Evolutionary conservation across 148 eudicot species (phyloP).

Genomic region (Chenopodium formosanum): DNA sequence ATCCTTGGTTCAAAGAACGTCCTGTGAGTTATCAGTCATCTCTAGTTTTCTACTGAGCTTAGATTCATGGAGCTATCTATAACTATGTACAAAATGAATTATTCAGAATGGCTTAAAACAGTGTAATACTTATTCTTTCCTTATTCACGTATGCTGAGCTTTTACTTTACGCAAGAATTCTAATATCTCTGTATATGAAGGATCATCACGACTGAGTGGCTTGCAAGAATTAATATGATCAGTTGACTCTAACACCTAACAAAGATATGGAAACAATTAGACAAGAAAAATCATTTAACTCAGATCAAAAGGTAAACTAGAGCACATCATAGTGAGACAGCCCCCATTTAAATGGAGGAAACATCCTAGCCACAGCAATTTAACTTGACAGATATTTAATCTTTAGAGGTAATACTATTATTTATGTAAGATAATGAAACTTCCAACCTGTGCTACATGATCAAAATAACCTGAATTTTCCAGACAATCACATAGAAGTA

Average conservation of each 20-base stretch:
- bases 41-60: not conserved
- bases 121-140: not conserved
- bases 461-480: too few relatives aligned
- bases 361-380: not conserved
- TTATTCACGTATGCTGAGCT: conserved; percentile 32
- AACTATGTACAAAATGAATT: conserved; percentile 8
- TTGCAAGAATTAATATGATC: conserved; percentile 99
- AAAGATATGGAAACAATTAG: not conserved
- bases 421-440: not conserved
- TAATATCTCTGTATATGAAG: conserved; percentile 74
- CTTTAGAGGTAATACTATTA: not conserved
- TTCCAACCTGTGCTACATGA: not conserved
- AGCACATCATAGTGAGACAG: not conserved
- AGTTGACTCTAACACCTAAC: conserved; percentile 89
- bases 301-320: not conserved
- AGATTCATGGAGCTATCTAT: not conserved
- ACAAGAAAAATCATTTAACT: not conserved
- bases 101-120: not conserved
- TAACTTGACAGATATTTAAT: not conserved
- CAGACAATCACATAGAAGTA: not conserved
- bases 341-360: not conserved
- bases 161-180: conserved; percentile 77
- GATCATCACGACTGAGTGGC: conserved; percentile 78
- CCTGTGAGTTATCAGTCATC: not conserved
- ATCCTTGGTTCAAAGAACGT: not conserved